Conservation (phyloP, 129 eudicot genomes). For the Gnaphalium uliginosum region DNA sequence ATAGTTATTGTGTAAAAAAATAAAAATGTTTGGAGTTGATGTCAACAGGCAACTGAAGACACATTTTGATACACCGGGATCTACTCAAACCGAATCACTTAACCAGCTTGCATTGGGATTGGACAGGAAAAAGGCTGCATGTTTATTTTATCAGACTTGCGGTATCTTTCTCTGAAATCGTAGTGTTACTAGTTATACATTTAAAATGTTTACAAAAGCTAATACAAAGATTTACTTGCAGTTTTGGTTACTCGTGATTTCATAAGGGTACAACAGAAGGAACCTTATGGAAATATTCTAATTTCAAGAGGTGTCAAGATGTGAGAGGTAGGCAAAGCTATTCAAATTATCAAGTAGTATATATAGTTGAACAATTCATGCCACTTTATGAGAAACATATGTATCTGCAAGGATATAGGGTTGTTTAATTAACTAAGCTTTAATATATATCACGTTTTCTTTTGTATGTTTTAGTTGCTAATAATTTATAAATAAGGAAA, state of each 20-base stretch:
- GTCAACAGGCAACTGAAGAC: constrained; percentile 77
- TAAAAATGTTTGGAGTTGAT: not conserved
- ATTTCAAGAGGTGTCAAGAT: constrained; percentile 78
- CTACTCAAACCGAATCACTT: constrained; percentile 58
- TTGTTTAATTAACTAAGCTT: too few relatives aligned
- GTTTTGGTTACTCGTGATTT: constrained; percentile 74
- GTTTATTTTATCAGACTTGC: constrained; percentile 77
- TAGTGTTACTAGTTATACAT: not conserved
- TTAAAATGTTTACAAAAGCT: not conserved
- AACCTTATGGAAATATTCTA: constrained; percentile 69
- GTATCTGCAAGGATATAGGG: constrained; percentile 8
- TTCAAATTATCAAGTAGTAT: constrained; percentile 5
- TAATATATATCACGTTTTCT: too few relatives aligned
- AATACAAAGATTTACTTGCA: constrained; percentile 33
- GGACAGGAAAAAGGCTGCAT: constrained; percentile 77
- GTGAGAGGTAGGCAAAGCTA: constrained; percentile 35
- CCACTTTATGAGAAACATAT: constrained; percentile 15
- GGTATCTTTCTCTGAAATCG: constrained; percentile 41
- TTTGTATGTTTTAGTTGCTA: too few relatives aligned
- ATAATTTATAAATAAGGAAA: too few relatives aligned
- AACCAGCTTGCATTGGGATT: constrained; percentile 75
- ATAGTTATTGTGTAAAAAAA: not conserved
- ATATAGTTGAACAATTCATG: not conserved
- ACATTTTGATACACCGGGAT: constrained; percentile 77
- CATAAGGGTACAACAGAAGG: constrained; percentile 57